phyloP scores from a whole-genome alignment of 495 filamentous ascomycete genomes.

The Penicillium dipodomyicola region DNA sequence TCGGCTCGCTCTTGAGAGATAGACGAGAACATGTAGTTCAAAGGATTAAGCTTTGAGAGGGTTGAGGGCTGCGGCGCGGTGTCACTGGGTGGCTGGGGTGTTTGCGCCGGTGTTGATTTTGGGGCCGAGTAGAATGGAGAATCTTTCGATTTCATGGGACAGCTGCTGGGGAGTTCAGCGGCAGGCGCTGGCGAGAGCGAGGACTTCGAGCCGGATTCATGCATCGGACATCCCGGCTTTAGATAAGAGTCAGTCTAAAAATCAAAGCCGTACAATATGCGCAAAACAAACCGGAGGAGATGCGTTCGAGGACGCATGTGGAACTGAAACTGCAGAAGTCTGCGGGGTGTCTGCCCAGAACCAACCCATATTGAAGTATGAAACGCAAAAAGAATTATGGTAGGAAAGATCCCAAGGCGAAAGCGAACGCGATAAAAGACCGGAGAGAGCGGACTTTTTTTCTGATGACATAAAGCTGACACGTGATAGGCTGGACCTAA shows the following conservation, averaged over 20 bases:
- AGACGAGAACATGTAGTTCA: constrained; percentile 93
- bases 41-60: constrained; percentile 76
- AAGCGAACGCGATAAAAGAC: constrained; percentile 25
- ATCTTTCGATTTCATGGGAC: constrained; percentile 51
- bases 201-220: constrained; percentile 55
- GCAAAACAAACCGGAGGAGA: constrained; percentile 65
- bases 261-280: neutral
- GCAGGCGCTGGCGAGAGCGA: constrained; percentile 38
- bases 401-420: neutral
- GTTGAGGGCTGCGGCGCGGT: constrained; percentile 40
- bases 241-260: constrained; percentile 35
- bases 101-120: constrained; percentile 24
- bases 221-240: constrained; percentile 91
- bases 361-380: constrained; percentile 75
- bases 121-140: constrained; percentile 42
- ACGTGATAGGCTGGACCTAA: constrained; percentile 9
- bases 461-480: constrained; percentile 13
- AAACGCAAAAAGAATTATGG: neutral
- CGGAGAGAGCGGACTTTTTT: constrained; percentile 15
- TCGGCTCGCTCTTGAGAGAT: constrained; percentile 75
- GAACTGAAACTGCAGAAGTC: constrained; percentile 44
- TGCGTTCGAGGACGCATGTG: constrained; percentile 35
- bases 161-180: constrained; percentile 46
- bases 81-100: constrained; percentile 26
- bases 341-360: constrained; percentile 83